Evolutionary conservation across 805 yeast species (phyloP).

Genomic region (Yamadazyma philogaea): DNA sequence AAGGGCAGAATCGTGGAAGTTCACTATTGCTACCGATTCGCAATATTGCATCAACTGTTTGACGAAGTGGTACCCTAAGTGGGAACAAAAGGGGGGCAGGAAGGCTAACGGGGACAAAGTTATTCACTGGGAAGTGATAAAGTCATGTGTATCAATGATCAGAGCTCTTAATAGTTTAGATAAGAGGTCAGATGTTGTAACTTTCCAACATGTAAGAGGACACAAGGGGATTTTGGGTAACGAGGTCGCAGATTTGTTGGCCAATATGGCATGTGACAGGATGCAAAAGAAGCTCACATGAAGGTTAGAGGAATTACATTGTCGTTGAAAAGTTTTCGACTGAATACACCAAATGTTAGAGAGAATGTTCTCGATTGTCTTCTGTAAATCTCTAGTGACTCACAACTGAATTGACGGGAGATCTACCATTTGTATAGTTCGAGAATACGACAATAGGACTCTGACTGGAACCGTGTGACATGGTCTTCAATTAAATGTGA

Average conservation of each 20-base stretch:
- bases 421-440: too few relatives aligned
- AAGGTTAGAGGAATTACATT: too few relatives aligned
- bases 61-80: constrained; percentile 49
- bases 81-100: constrained; percentile 48
- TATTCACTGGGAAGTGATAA: constrained; percentile 51
- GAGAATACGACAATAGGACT: too few relatives aligned
- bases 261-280: constrained; percentile 56
- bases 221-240: constrained; percentile 72
- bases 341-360: too few relatives aligned
- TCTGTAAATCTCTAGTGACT: too few relatives aligned
- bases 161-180: constrained; percentile 29
- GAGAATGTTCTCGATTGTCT: too few relatives aligned
- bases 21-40: constrained; percentile 64
- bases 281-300: too few relatives aligned
- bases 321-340: too few relatives aligned
- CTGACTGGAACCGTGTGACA: too few relatives aligned
- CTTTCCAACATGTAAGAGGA: constrained; percentile 63
- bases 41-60: constrained; percentile 57
- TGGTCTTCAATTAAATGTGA: too few relatives aligned
- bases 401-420: too few relatives aligned
- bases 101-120: constrained; percentile 45
- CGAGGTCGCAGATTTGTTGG: constrained; percentile 72
- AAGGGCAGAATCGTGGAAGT: background rate
- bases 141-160: constrained; percentile 31
- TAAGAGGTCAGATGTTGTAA: constrained; percentile 29